These are phyloP conservation scores for Tylopilus sp. DNA, from an alignment of 768 basidiomycete genomes.

Conservation along the genomic window DNA sequence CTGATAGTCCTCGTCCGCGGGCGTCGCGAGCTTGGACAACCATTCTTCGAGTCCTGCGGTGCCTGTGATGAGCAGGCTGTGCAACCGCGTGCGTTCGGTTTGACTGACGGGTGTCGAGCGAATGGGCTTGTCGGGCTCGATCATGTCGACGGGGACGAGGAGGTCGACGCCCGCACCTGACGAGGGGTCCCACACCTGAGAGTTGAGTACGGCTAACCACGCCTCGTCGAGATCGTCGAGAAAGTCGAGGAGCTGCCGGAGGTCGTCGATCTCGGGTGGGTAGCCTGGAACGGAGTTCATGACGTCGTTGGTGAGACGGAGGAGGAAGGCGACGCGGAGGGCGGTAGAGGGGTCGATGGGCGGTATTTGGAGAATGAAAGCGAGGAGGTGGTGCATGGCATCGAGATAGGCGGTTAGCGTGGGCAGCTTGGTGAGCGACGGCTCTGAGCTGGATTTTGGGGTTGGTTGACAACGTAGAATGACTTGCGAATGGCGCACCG, in stretches of 20 bases:
- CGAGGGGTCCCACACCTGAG: constrained; percentile 64
- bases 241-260: constrained; percentile 60
- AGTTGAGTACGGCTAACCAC: constrained; percentile 64
- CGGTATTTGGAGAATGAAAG: constrained; percentile 69
- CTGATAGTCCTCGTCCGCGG: constrained; percentile 28
- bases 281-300: constrained; percentile 63
- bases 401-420: constrained; percentile 60
- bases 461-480: constrained; percentile 1
- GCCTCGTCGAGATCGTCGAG: constrained; percentile 72
- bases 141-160: constrained; percentile 37
- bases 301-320: constrained; percentile 68
- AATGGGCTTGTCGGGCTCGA: constrained; percentile 23
- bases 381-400: constrained; percentile 52
- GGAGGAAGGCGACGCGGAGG: constrained; percentile 62
- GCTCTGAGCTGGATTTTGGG: constrained; percentile 21
- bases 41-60: constrained; percentile 66
- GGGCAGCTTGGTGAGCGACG: constrained; percentile 46
- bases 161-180: constrained; percentile 40
- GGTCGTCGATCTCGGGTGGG: constrained; percentile 37
- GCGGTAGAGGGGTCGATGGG: constrained; percentile 68
- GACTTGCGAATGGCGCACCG: constrained; percentile 45
- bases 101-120: constrained; percentile 54
- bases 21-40: constrained; percentile 38
- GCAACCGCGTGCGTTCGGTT: constrained; percentile 69
- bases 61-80: constrained; percentile 61